Conservation (phyloP, 176 grass and related monocot species). For the Cocos nucifera region DNA sequence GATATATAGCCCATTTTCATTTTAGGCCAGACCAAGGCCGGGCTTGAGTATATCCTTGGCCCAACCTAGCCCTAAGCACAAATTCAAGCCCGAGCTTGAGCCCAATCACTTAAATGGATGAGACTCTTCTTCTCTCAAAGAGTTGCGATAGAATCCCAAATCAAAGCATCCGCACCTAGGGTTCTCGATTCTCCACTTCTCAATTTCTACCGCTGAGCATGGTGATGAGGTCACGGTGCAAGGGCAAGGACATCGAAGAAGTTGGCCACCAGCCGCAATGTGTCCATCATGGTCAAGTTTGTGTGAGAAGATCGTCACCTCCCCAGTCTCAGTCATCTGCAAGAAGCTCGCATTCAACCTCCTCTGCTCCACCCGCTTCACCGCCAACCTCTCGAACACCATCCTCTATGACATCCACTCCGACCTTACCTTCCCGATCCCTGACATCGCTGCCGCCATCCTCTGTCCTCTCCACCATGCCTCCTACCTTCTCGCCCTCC, state of each 20-base stretch:
- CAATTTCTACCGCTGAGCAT: too few species aligned
- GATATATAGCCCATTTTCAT: too few species aligned
- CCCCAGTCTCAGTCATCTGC: slow-evolving; percentile 62
- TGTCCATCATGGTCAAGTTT: slow-evolving; percentile 70
- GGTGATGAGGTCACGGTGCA: too few species aligned
- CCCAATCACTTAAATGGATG: too few species aligned
- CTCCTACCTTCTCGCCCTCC: slow-evolving; percentile 59
- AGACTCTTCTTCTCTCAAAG: too few species aligned
- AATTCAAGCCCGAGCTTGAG: too few species aligned
- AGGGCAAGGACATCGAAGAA: slow-evolving; percentile 18
- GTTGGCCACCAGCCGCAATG: slow-evolving; percentile 66
- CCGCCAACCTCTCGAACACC: slow-evolving; percentile 61
- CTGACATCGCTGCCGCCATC: slow-evolving; percentile 67
- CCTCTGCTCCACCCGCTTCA: slow-evolving; percentile 56
- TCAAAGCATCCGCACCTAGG: too few species aligned
- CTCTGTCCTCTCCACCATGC: slow-evolving; percentile 68
- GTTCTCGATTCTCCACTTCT: too few species aligned
- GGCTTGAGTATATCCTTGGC: too few species aligned
- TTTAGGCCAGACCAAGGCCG: too few species aligned
- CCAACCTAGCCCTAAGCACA: too few species aligned
- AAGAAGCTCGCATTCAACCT: slow-evolving; percentile 91
- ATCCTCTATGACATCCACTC: slow-evolving; percentile 47
- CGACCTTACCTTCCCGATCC: slow-evolving; percentile 83
- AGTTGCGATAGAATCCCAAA: too few species aligned
- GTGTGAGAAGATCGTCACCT: slow-evolving; percentile 59